These are phyloP conservation scores for Ophiostoma sp. DNA, from an alignment of 2,329 filamentous ascomycete species.

Conservation along the genomic window DNA sequence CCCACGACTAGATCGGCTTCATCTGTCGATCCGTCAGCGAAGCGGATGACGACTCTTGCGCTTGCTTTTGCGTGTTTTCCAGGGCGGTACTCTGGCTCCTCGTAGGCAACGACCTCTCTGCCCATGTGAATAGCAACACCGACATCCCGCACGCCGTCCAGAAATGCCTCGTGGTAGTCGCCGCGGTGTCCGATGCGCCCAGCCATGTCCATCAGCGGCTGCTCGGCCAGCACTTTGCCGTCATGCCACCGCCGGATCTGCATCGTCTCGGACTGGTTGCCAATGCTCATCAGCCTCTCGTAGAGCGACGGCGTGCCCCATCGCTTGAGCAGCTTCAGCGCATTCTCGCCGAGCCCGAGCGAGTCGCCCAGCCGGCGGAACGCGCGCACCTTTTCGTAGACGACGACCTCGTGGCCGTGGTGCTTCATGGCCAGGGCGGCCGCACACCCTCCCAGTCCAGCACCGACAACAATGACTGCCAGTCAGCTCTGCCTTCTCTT, in stretches of 20 bases:
- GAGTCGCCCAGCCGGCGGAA: slow-evolving; percentile 44
- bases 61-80: background rate
- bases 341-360: slow-evolving; percentile 43
- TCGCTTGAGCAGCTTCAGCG: slow-evolving; percentile 40
- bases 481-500: background rate
- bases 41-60: slow-evolving; percentile 26
- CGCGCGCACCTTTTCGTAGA: slow-evolving; percentile 41
- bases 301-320: slow-evolving; percentile 35
- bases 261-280: slow-evolving; percentile 44
- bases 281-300: slow-evolving; percentile 39
- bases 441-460: slow-evolving; percentile 45
- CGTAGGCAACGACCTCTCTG: background rate
- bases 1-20: slow-evolving; percentile 46
- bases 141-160: slow-evolving; percentile 37
- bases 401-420: slow-evolving; percentile 40
- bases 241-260: slow-evolving; percentile 45
- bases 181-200: slow-evolving; percentile 43
- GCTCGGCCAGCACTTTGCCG: slow-evolving; percentile 42
- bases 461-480: slow-evolving; percentile 42
- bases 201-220: slow-evolving; percentile 48
- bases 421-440: slow-evolving; percentile 44
- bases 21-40: slow-evolving; percentile 36
- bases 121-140: background rate
- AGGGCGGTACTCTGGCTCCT: background rate
- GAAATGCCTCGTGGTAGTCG: slow-evolving; percentile 41